Base-by-base conservation (phyloP, 2,329 filamentous ascomycete species). In the Sporothrix sp. region DNA sequence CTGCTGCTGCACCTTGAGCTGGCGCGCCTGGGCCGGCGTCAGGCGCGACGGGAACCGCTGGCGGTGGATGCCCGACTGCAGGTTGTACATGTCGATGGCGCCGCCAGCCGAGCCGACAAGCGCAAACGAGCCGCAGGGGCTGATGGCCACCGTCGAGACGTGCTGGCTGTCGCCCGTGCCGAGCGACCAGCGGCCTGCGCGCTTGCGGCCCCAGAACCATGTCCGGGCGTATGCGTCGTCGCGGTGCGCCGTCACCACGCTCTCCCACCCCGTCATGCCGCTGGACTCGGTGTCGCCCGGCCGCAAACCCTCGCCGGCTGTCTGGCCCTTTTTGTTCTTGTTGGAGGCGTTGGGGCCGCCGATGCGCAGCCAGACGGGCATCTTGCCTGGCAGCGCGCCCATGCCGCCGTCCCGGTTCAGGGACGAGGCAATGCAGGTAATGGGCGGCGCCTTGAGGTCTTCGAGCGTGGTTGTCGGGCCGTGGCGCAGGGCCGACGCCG, bases 131-230 rank as follows among this genome's bases (percentile, higher is more conserved):
- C 93, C 93, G 61, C 93, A 98, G 1, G 87, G 78, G 49, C 87
- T 95, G 54, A 98, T 84, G 10, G 89, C 79, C 18, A 98, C 88
- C 48, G 86, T 91, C 57, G 85, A 79, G 53, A 95, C 91, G 60
- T 88, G 79, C n/a, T 81, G 78, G 16, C 79, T 79, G 66, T 98
- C 93, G 36, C 84, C 79, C 1, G 90, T 96, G 57, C 86, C 82
- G 58, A 98, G 87, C 0, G 86, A 84, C 93, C 93, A 98, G 56
- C 93, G 78, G 10, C 93, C 93, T 44, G 93, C 90, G 60, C 85
- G 82, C 68, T 94, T 96, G 51, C 88, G 83, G 6, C 91, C 93
- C 90, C 93, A 97, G 68, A 96, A 96, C 93, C 93, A 98, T 1
- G 93, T 97, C 48, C 93, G 81, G 16, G 89, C 93, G 62, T 79